Percentiles rank a stretch among this genome's conserved stretches.
phyloP scores from a whole-genome alignment of 176 grass and related monocot genomes.

The Bolboschoenus planiculmis region DNA sequence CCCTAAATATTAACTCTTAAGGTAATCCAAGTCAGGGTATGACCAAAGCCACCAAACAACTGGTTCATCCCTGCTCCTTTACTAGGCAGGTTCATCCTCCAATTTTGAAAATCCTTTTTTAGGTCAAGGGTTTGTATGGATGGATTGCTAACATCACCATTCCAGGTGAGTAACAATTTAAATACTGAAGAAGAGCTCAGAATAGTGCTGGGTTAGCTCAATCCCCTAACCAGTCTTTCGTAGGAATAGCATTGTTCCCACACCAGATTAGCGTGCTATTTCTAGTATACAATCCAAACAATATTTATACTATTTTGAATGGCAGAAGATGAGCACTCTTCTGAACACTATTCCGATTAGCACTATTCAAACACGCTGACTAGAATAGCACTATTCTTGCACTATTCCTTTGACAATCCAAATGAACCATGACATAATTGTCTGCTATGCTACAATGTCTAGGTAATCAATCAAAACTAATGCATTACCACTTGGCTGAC shows the following conservation, averaged over 20 bases:
- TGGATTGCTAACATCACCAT: neutral
- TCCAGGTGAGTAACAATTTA: neutral
- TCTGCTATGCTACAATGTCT: neutral
- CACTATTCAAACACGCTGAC: neutral
- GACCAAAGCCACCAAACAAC: neutral
- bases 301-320: neutral
- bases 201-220: neutral
- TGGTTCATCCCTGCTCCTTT: neutral
- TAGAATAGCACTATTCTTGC: neutral
- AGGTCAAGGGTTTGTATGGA: neutral
- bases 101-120: neutral
- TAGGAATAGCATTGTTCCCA: neutral
- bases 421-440: neutral
- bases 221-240: neutral
- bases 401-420: neutral
- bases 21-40: neutral
- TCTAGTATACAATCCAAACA: neutral
- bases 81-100: neutral
- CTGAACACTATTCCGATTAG: neutral
- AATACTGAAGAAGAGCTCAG: neutral
- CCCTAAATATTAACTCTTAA: neutral
- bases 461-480: constrained; percentile 3
- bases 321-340: neutral
- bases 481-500: constrained; percentile 64
- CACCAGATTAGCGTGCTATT: neutral